These are phyloP conservation scores for Striga hermonthica DNA, from an alignment of 305 asterid genomes.

Conservation along the genomic window DNA sequence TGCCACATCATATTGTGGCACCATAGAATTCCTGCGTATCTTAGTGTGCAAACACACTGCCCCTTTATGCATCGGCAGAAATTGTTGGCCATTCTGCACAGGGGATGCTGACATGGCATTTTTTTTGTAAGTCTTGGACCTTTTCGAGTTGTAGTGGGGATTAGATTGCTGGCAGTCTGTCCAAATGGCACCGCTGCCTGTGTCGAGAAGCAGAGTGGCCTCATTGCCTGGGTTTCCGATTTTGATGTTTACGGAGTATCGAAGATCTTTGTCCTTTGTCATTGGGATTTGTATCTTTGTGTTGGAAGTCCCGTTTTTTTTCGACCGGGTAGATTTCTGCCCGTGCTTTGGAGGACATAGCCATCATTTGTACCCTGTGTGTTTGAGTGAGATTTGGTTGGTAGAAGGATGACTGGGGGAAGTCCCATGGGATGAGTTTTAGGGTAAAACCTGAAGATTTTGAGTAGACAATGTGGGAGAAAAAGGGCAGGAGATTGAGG, in stretches of 20 bases:
- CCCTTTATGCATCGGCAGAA: slow-evolving; percentile 12
- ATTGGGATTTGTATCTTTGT: slow-evolving; percentile 21
- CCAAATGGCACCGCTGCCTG: slow-evolving; percentile 29
- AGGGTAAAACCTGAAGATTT: slow-evolving; percentile 27
- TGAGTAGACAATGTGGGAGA: background rate
- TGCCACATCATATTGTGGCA: too few relatives aligned
- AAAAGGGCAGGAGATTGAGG: slow-evolving; percentile 12
- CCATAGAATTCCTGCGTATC: too few relatives aligned
- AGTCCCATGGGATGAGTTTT: slow-evolving; percentile 35
- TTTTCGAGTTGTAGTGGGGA: background rate
- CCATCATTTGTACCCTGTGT: slow-evolving; percentile 29
- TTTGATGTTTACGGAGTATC: slow-evolving; percentile 18
- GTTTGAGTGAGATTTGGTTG: slow-evolving; percentile 31
- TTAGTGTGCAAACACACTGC: slow-evolving; percentile 22
- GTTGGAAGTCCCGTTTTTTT: background rate
- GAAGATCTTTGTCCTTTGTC: background rate
- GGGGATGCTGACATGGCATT: slow-evolving; percentile 13
- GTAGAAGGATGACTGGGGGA: slow-evolving; percentile 32
- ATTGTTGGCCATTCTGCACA: background rate
- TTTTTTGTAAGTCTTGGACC: slow-evolving; percentile 14
- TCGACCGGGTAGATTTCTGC: background rate
- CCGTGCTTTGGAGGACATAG: slow-evolving; percentile 27
- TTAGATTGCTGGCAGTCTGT: slow-evolving; percentile 13
- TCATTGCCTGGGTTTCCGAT: slow-evolving; percentile 24
- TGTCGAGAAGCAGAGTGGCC: slow-evolving; percentile 24